phyloP scores from a whole-genome alignment of 495 filamentous ascomycete species.

The Penicillium parvum region DNA sequence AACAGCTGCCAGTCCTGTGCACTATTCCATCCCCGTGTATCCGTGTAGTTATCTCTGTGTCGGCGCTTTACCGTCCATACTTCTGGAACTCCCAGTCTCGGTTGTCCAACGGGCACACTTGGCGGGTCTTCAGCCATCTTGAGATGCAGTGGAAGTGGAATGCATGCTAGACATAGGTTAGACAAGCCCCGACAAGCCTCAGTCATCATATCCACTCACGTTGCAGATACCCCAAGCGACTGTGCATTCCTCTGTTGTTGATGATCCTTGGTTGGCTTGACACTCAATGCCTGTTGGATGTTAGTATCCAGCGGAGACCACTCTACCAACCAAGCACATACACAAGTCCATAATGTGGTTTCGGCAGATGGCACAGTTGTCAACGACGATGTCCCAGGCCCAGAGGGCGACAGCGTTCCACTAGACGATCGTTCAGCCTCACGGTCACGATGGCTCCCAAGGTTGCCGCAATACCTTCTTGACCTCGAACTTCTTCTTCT shows the following conservation, averaged over 20 bases:
- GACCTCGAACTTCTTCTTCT: slow-evolving; percentile 90
- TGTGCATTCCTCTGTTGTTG: slow-evolving; percentile 95
- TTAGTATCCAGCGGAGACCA: neutral
- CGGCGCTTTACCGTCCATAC: slow-evolving; percentile 66
- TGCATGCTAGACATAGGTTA: slow-evolving; percentile 63
- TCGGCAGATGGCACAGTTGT: slow-evolving; percentile 98
- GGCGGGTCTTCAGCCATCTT: slow-evolving; percentile 98
- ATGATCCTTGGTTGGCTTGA: slow-evolving; percentile 98
- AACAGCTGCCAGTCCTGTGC: slow-evolving; percentile 10
- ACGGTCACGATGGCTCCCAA: slow-evolving; percentile 8
- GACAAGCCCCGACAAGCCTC: neutral
- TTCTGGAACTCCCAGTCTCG: slow-evolving; percentile 99
- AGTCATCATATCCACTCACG: slow-evolving; percentile 50
- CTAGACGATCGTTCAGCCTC: slow-evolving; percentile 39
- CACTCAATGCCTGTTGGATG: slow-evolving; percentile 81
- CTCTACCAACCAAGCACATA: slow-evolving; percentile 45
- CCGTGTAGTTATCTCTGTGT: neutral
- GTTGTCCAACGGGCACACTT: slow-evolving; percentile 97
- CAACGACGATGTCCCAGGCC: slow-evolving; percentile 99
- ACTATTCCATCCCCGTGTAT: slow-evolving; percentile 7
- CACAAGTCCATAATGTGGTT: slow-evolving; percentile 99
- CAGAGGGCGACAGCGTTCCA: slow-evolving; percentile 99
- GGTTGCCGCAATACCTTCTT: slow-evolving; percentile 74
- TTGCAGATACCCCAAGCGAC: slow-evolving; percentile 99
- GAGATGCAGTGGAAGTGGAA: slow-evolving; percentile 99